Evolutionary conservation across 306 rosid genomes (phyloP).

Genomic region (Urtica urens): DNA sequence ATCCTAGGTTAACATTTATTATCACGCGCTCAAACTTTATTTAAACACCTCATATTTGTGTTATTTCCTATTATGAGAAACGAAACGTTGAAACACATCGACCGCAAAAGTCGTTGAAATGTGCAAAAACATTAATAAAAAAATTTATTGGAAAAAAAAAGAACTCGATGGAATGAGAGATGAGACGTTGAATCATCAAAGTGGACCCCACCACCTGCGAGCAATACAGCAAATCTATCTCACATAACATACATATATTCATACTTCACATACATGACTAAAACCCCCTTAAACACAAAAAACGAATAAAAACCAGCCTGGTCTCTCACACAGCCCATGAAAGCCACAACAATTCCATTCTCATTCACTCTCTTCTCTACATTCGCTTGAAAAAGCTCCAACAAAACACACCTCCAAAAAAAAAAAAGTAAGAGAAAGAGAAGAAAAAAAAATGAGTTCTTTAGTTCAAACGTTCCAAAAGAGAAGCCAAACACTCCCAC

Average conservation of each 20-base stretch:
- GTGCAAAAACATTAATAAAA: no score
- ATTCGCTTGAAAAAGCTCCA: background rate
- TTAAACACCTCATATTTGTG: no score
- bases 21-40: no score
- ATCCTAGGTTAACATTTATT: no score
- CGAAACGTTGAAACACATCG: no score
- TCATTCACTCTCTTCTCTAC: constrained; percentile 6
- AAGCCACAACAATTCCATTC: background rate
- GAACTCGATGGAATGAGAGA: no score
- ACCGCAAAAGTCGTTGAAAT: no score
- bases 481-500: constrained; percentile 36
- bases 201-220: constrained; percentile 32
- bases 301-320: constrained; percentile 1
- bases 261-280: background rate
- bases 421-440: background rate
- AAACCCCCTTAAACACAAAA: background rate
- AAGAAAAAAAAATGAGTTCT: constrained; percentile 27
- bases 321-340: background rate
- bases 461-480: constrained; percentile 29
- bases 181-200: no score
- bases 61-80: no score
- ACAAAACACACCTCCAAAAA: background rate
- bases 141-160: no score
- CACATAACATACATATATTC: no score
- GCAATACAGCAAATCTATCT: background rate